Conservation (phyloP, 169 alveolate species). For the Plasmodium fragile region DNA sequence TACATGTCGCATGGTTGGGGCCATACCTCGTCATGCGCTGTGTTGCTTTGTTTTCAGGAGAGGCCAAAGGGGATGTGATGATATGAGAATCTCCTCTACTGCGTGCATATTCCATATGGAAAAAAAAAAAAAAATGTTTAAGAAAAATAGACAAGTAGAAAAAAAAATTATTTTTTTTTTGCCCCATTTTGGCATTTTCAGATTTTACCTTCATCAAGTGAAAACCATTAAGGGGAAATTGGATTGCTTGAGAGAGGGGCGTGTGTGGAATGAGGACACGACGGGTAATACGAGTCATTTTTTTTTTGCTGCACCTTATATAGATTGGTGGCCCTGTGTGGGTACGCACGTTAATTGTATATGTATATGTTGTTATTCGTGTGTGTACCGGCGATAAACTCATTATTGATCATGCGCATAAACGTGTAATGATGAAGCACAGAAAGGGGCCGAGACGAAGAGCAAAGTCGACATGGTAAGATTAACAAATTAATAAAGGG, state of each 20-base stretch:
- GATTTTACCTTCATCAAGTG: constrained; percentile 45
- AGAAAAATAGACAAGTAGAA: not conserved
- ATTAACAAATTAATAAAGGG: not conserved
- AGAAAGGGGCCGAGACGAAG: not conserved
- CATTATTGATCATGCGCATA: not conserved
- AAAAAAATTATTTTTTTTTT: not conserved
- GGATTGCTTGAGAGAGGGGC: constrained; percentile 23
- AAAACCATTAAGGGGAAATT: constrained; percentile 25
- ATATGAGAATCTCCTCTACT: not conserved
- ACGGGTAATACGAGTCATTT: not conserved
- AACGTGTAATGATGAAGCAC: not conserved
- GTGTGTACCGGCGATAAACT: not conserved
- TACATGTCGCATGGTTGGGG: not conserved
- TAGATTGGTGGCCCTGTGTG: not conserved
- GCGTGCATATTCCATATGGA: not conserved
- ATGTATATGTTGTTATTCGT: not conserved
- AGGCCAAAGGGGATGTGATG: not conserved
- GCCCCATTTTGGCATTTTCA: not conserved
- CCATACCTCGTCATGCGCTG: not conserved
- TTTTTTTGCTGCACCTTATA: not conserved
- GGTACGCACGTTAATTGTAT: not conserved
- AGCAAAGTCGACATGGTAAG: constrained; percentile 6
- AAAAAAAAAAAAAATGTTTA: not conserved
- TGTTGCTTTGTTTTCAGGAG: not conserved
- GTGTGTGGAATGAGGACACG: not conserved